These are phyloP conservation scores for Paracorniculantispora psalliotae DNA, from an alignment of 2,329 filamentous ascomycete genomes.

Conservation along the genomic window DNA sequence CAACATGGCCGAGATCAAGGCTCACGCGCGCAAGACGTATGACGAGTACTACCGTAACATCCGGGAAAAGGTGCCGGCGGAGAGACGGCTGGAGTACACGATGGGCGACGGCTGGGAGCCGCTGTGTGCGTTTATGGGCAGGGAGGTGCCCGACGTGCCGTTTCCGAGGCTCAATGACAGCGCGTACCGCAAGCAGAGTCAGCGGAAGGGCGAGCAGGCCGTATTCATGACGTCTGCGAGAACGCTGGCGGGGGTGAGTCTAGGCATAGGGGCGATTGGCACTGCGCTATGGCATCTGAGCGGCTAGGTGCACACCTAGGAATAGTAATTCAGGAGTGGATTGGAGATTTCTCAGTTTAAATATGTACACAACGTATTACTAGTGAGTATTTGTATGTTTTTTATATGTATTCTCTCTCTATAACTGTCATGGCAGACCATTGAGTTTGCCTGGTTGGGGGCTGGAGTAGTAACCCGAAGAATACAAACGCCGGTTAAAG, in stretches of 20 bases:
- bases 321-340: too few relatives aligned
- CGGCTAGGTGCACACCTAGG: too few relatives aligned
- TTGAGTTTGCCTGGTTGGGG: too few relatives aligned
- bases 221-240: background rate
- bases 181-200: background rate
- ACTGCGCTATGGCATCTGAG: background rate
- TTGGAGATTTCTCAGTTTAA: too few relatives aligned
- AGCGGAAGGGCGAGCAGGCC: background rate
- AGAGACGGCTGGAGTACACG: conserved; percentile 25
- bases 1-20: background rate
- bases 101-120: conserved; percentile 29
- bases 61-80: conserved; percentile 17
- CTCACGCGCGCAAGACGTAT: conserved; percentile 20
- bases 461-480: too few relatives aligned
- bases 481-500: too few relatives aligned
- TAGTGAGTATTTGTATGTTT: too few relatives aligned
- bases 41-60: conserved; percentile 24
- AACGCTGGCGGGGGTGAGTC: background rate
- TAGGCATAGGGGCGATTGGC: background rate
- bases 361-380: too few relatives aligned
- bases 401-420: too few relatives aligned
- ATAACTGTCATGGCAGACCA: too few relatives aligned
- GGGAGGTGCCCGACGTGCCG: conserved; percentile 22
- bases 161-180: conserved; percentile 27
- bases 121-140: conserved; percentile 30